Evolutionary conservation across 1,139 yeast genomes (phyloP).

Genomic region (Arxiozyma slooffiae): DNA sequence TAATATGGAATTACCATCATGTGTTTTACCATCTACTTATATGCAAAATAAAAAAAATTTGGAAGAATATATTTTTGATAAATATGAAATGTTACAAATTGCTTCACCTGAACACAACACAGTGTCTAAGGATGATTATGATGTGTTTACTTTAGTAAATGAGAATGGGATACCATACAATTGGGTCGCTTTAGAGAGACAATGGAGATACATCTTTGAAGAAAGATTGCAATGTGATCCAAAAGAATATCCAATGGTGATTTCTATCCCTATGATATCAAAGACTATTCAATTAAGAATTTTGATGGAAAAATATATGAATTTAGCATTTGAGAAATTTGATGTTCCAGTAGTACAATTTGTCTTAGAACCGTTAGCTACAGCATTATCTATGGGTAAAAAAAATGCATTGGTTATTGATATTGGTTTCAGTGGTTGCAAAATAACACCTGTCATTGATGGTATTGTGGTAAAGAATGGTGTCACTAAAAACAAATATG

Average conservation of each 20-base stretch:
- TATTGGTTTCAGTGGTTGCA: constrained; percentile 50
- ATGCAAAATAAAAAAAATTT: constrained; percentile 31
- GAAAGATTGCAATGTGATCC: constrained; percentile 40
- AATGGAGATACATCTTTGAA: constrained; percentile 50
- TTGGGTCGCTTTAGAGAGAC: constrained; percentile 49
- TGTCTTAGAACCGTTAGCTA: constrained; percentile 60
- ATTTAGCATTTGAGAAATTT: constrained; percentile 55
- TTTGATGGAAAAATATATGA: constrained; percentile 36
- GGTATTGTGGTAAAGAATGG: constrained; percentile 58
- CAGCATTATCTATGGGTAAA: constrained; percentile 59
- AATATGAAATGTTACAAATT: constrained; percentile 31
- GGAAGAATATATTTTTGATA: constrained; percentile 41
- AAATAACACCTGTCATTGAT: constrained; percentile 62
- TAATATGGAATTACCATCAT: constrained; percentile 51
- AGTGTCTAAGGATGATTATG: constrained; percentile 34
- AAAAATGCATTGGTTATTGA: constrained; percentile 62
- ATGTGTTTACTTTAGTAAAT: constrained; percentile 53
- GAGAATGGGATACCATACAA: constrained; percentile 54
- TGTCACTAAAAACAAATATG: constrained; percentile 50
- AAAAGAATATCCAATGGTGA: constrained; percentile 50
- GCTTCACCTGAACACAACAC: constrained; percentile 35
- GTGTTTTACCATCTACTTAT: constrained; percentile 51
- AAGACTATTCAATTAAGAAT: constrained; percentile 38
- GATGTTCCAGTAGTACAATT: constrained; percentile 59
- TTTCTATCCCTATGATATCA: constrained; percentile 45